Percentiles rank a stretch among this genome's conserved stretches.
These are phyloP conservation scores for Apiotrichum gracile DNA, from an alignment of 1,284 basidiomycete genomes.

Conservation along the genomic window DNA sequence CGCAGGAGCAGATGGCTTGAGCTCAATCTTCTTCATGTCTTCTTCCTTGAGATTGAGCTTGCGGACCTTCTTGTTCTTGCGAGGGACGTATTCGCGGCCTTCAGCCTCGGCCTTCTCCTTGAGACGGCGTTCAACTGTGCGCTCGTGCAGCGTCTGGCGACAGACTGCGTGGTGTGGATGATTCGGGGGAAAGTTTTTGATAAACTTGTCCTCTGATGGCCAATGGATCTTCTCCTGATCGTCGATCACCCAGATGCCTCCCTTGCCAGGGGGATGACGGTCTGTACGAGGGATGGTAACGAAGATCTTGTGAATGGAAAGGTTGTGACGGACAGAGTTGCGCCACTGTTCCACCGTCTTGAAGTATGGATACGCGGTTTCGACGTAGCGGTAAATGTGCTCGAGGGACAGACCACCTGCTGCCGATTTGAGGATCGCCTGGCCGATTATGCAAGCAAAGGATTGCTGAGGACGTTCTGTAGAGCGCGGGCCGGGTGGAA, in stretches of 20 bases:
- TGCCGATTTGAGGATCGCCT: conserved; percentile 79
- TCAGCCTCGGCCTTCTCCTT: conserved; percentile 39
- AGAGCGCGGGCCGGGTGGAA: conserved; percentile 77
- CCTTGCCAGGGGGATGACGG: conserved; percentile 44
- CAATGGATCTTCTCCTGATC: conserved; percentile 43
- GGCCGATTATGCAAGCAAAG: conserved; percentile 92
- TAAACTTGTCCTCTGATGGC: conserved; percentile 43
- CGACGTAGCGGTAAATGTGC: conserved; percentile 95
- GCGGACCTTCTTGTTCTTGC: conserved; percentile 42
- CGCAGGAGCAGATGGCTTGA: background rate
- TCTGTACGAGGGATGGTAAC: conserved; percentile 51
- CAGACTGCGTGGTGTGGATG: conserved; percentile 39
- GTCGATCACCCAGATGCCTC: conserved; percentile 47
- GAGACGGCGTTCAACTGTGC: conserved; percentile 33
- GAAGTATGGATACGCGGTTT: conserved; percentile 86
- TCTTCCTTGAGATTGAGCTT: conserved; percentile 9
- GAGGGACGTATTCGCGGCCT: conserved; percentile 37
- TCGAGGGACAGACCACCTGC: conserved; percentile 81
- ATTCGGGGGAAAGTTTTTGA: conserved; percentile 40
- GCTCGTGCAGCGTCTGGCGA: conserved; percentile 40
- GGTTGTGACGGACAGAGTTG: conserved; percentile 84
- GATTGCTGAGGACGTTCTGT: conserved; percentile 71
- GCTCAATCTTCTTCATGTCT: background rate
- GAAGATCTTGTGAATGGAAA: conserved; percentile 80
- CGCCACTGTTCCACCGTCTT: conserved; percentile 87